These are phyloP conservation scores for Dittrichia graveolens DNA, from an alignment of 129 eudicot species.

Conservation along the genomic window DNA sequence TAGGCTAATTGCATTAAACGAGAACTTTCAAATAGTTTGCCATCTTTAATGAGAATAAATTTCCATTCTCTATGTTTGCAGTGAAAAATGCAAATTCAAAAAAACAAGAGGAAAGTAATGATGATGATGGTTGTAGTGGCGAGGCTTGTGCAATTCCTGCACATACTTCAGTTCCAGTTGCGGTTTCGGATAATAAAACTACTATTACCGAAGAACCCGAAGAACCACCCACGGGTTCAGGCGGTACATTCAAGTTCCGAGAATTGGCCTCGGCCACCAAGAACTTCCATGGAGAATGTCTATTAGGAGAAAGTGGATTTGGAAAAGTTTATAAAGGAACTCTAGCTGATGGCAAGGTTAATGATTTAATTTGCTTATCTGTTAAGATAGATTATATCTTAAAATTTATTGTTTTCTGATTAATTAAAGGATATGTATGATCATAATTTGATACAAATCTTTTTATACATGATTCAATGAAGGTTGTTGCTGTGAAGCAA, in stretches of 20 bases:
- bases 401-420: background rate
- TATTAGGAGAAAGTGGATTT: conserved; percentile 72
- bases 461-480: conserved; percentile 4
- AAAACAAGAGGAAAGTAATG: background rate
- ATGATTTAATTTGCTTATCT: background rate
- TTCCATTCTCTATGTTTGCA: background rate
- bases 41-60: background rate
- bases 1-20: no score
- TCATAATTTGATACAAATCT: conserved; percentile 11
- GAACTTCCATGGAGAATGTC: conserved; percentile 63
- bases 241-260: conserved; percentile 48
- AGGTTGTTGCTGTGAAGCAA: conserved; percentile 78
- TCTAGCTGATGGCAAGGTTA: conserved; percentile 58
- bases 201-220: background rate
- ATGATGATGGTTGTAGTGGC: background rate
- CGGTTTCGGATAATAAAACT: background rate
- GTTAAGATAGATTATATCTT: background rate
- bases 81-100: conserved; percentile 19
- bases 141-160: background rate
- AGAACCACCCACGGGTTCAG: conserved; percentile 18
- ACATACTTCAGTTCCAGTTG: background rate
- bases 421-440: background rate
- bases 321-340: conserved; percentile 71
- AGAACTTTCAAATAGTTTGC: no score
- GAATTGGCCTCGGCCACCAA: conserved; percentile 69